These are phyloP conservation scores for Vanilla planifolia DNA, from an alignment of 106 monocot genomes.

Conservation along the genomic window DNA sequence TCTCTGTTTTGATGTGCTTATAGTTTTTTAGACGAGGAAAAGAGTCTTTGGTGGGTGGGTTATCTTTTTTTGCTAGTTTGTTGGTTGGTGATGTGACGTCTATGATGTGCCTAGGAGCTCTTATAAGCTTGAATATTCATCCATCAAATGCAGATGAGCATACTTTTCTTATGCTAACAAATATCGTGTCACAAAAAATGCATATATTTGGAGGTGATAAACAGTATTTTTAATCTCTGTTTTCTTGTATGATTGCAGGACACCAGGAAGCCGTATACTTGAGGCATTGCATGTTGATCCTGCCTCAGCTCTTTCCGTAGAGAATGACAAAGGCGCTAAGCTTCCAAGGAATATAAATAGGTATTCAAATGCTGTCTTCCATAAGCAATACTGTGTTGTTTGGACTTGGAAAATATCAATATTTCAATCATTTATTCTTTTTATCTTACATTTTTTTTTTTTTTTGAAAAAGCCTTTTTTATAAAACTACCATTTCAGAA, in stretches of 20 bases:
- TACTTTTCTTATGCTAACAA: not conserved
- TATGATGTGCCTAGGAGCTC: not conserved
- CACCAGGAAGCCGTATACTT: constrained; percentile 62
- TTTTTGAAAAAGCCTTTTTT: no score
- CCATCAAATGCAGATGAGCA: not conserved
- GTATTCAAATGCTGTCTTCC: constrained; percentile 21
- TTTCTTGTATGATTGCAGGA: constrained; percentile 40
- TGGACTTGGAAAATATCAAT: not conserved
- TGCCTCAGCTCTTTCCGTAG: constrained; percentile 79
- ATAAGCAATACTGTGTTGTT: no score
- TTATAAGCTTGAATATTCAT: constrained; percentile 4
- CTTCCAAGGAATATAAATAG: constrained; percentile 50
- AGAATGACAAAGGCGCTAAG: constrained; percentile 66
- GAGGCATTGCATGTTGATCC: constrained; percentile 97
- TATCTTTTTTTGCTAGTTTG: not conserved
- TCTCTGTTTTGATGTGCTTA: not conserved
- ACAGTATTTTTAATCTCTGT: constrained; percentile 14
- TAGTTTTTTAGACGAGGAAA: not conserved
- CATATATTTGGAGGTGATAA: constrained; percentile 2
- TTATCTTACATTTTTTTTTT: not conserved
- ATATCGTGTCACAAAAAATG: not conserved
- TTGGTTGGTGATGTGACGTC: not conserved
- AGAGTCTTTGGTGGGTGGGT: not conserved
- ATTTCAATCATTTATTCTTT: not conserved
- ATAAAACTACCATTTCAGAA: no score